A percentile compares a stretch with the other conserved stretches of the same genome.
Evolutionary conservation across 306 rosid species (phyloP).

Genomic region (Ormosia emarginata): DNA sequence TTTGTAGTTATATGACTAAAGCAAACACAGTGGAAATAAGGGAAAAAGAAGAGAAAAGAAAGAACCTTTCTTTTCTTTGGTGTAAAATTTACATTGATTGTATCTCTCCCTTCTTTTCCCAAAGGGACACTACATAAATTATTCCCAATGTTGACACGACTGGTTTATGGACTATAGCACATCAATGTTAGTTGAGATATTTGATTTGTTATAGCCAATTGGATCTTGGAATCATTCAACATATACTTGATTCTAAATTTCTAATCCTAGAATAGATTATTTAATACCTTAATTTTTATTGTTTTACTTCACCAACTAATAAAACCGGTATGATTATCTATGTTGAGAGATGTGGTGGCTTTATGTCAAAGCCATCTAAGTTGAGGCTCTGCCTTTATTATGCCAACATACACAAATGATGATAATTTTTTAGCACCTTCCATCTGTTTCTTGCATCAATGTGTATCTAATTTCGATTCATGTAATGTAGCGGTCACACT

Average conservation of each 20-base stretch:
- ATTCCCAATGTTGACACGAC: not conserved
- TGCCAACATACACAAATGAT: not conserved
- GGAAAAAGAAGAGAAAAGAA: not conserved
- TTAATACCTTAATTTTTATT: not conserved
- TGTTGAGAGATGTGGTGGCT: not conserved
- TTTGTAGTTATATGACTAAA: not conserved
- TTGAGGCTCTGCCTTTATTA: not conserved
- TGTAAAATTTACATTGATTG: not conserved
- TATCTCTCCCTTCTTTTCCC: not conserved
- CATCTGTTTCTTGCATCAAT: constrained; percentile 12
- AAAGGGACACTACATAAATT: not conserved
- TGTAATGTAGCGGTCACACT: not conserved
- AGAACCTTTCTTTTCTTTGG: not conserved
- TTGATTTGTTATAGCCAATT: not conserved
- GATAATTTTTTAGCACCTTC: not conserved
- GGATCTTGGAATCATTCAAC: constrained; percentile 1
- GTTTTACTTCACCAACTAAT: not conserved
- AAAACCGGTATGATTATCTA: not conserved
- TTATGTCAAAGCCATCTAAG: not conserved
- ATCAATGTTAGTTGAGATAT: not conserved
- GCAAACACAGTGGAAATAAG: not conserved
- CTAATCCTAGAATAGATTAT: not conserved
- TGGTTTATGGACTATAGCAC: not conserved
- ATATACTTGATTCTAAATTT: not conserved
- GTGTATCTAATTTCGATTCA: not conserved